These are phyloP conservation scores for Yarrowia deformans DNA, from an alignment of 805 yeast genomes.

Conservation along the genomic window DNA sequence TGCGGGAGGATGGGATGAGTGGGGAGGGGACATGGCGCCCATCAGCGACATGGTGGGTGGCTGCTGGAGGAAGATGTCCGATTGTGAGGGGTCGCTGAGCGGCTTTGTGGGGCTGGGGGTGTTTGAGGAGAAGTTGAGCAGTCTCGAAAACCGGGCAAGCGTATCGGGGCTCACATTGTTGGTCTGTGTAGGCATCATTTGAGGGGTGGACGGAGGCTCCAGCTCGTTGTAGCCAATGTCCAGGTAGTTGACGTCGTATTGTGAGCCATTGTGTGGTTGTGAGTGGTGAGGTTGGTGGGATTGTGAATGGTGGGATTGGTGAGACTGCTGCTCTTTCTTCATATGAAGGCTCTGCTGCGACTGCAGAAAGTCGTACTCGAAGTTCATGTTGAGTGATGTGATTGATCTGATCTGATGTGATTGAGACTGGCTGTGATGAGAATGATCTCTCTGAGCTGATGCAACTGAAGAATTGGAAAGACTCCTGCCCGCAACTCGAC, in stretches of 20 bases:
- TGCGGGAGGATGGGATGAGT: constrained; percentile 36
- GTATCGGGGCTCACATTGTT: constrained; percentile 35
- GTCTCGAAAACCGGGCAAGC: constrained; percentile 26
- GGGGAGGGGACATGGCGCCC: constrained; percentile 37
- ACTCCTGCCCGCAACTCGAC: constrained; percentile 23
- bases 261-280: not conserved
- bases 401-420: not conserved
- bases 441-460: no score
- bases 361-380: constrained; percentile 30
- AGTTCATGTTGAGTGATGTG: constrained; percentile 13
- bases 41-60: constrained; percentile 33
- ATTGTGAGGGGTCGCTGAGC: constrained; percentile 26
- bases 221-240: constrained; percentile 38
- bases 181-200: constrained; percentile 24
- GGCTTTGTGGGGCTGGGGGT: constrained; percentile 36
- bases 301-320: not conserved
- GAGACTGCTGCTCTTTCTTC: constrained; percentile 10
- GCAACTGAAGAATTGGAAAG: not conserved
- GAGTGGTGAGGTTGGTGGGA: not conserved
- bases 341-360: constrained; percentile 27
- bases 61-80: constrained; percentile 31
- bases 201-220: constrained; percentile 31
- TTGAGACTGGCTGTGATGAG: no score
- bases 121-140: constrained; percentile 31
- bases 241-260: constrained; percentile 34